Base-by-base conservation (phyloP, 129 eudicot species). In the Tanacetum coccineum region DNA sequence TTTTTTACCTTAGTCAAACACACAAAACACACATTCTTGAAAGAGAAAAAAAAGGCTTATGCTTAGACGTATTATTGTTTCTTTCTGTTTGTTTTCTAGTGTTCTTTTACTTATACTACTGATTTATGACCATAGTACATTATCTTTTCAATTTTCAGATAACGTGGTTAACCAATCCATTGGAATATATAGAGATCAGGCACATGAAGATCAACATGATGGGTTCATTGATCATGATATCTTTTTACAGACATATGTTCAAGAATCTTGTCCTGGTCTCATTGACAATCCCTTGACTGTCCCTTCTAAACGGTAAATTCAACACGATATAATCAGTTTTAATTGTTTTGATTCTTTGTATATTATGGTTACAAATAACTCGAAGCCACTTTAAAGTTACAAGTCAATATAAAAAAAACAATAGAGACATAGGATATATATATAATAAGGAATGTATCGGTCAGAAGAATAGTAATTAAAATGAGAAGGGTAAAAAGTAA, bases 261-360 rank as follows among this genome's bases (percentile, higher is more conserved):
- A 81, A 57, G 75, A 49, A 74, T 73, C 85, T 62, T 60, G 69
- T 60, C 73, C 59, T 71, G 28, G 70, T 66, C 78, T 80, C 77
- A 61, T 62, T 44, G 67, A 59, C 71, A 42, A 76, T 62, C 75
- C 80, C 4, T 62, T 76, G 44, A 25, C 53, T 48, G 86, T 50
- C 36, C 76, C 86, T 77, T 51, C 63, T 54, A 88, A 82, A 70
- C 82, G 91, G 96, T 87, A 36, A 68, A 44, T 46, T 17, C 47
- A 20, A 18, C 39, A 48, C 48, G 9, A 39, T 53, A 4, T 6
- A 4, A 7, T 32, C 20, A 9, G 13, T 20, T 22, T 22, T 25
- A 36, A 6, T 9, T 36, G 42, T 36, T 36, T 36, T 36, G 9
- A 36, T 36, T 36, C 6, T 36, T 36, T 36, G 42, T 36, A 36